These are phyloP conservation scores for Endogone sp. DNA, from an alignment of 192 early-diverging fungal species.

Conservation along the genomic window DNA sequence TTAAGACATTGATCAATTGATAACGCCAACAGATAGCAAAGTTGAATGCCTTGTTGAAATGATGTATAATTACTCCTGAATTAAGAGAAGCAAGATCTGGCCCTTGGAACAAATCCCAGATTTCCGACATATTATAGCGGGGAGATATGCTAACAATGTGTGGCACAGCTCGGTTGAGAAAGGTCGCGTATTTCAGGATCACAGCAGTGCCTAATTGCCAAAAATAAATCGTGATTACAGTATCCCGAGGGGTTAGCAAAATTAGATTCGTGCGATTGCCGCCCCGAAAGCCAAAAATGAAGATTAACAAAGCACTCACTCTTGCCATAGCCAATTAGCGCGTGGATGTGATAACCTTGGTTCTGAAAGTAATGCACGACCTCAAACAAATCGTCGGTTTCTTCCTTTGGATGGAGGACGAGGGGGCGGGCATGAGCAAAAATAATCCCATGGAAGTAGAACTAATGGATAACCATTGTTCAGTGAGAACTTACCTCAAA, in stretches of 20 bases:
- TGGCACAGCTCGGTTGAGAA: background rate
- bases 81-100: background rate
- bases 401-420: background rate
- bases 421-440: slow-evolving; percentile 5
- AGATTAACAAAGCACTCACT: background rate
- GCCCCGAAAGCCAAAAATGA: too few species aligned
- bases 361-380: slow-evolving; percentile 15
- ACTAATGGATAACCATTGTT: too few species aligned
- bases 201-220: background rate
- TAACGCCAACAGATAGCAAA: too few species aligned
- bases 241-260: too few species aligned
- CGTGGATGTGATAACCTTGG: slow-evolving; percentile 25
- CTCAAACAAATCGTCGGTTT: background rate
- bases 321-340: slow-evolving; percentile 17
- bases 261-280: too few species aligned
- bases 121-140: background rate
- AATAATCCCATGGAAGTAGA: slow-evolving; percentile 19
- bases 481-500: slow-evolving; percentile 1
- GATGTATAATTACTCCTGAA: background rate
- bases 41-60: too few species aligned
- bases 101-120: background rate
- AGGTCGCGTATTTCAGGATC: background rate
- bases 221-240: too few species aligned
- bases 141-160: background rate
- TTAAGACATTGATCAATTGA: too few species aligned